These are phyloP conservation scores for Dentipellis fragilis DNA, from an alignment of 768 basidiomycete species.

Conservation along the genomic window DNA sequence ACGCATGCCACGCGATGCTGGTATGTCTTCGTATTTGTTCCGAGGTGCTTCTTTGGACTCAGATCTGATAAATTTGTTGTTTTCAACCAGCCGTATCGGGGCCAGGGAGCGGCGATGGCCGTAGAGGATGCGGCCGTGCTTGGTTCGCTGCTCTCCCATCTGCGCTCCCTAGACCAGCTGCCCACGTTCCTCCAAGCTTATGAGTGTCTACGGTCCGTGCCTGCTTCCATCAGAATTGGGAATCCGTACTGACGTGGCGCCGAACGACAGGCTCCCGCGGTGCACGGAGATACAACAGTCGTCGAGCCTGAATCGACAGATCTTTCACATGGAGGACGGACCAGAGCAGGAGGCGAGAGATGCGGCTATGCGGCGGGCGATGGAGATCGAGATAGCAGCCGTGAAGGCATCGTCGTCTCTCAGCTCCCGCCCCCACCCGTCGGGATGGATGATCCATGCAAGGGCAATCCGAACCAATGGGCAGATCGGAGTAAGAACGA, in stretches of 20 bases:
- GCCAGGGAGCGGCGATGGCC: constrained; percentile 34
- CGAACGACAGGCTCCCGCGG: constrained; percentile 24
- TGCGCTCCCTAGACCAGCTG: constrained; percentile 34
- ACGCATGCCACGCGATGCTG: constrained; percentile 35
- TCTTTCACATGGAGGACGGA: constrained; percentile 49
- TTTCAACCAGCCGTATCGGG: constrained; percentile 27
- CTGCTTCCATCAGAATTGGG: no score
- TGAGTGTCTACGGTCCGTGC: constrained; percentile 31
- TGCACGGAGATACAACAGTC: constrained; percentile 38
- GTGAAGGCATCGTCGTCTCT: constrained; percentile 4
- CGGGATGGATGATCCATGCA: constrained; percentile 13
- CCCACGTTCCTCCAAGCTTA: constrained; percentile 39
- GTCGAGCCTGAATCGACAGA: constrained; percentile 38
- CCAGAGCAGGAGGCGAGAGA: constrained; percentile 43
- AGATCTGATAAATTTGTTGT: not conserved
- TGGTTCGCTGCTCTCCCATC: constrained; percentile 35
- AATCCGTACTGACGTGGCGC: no score
- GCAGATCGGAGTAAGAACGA: constrained; percentile 41
- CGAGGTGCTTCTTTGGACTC: not conserved
- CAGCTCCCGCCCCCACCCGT: not conserved
- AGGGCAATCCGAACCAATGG: constrained; percentile 45
- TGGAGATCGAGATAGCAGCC: constrained; percentile 27
- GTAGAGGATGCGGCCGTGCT: constrained; percentile 43
- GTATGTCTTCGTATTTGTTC: constrained; percentile 15
- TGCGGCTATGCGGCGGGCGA: constrained; percentile 37